Conservation (phyloP, 208 protist genomes). For the Spongospora subterranea region DNA sequence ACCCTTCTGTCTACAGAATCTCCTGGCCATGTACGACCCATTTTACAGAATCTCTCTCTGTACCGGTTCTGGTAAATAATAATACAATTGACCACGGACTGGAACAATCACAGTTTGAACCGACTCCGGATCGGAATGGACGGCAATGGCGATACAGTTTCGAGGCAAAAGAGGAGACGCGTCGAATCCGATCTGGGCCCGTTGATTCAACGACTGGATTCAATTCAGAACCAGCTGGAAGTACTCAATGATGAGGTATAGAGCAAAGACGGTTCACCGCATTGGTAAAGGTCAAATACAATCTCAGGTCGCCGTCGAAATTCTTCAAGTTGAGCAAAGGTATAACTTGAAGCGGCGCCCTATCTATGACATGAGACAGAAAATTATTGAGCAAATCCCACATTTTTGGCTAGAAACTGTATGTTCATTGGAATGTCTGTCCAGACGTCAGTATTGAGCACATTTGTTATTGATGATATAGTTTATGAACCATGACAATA, state of each 20-base stretch:
- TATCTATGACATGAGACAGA: neutral
- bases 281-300: neutral
- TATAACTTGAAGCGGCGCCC: neutral
- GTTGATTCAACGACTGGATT: neutral
- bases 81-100: too few species aligned
- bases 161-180: too few species aligned
- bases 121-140: too few species aligned
- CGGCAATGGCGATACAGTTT: too few species aligned
- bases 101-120: too few species aligned
- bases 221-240: conserved; percentile 26
- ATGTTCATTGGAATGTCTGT: neutral
- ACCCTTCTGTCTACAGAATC: too few species aligned
- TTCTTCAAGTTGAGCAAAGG: neutral
- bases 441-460: neutral
- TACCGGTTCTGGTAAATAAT: too few species aligned
- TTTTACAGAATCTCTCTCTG: too few species aligned
- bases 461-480: neutral
- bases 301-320: neutral
- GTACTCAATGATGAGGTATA: conserved; percentile 8
- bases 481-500: neutral
- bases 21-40: too few species aligned
- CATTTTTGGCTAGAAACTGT: conserved; percentile 1
- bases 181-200: too few species aligned
- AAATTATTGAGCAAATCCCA: conserved; percentile 18
- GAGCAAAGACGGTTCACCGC: neutral